Evolutionary conservation across 116 monocot species (phyloP).

Genomic region (Zostera marina): DNA sequence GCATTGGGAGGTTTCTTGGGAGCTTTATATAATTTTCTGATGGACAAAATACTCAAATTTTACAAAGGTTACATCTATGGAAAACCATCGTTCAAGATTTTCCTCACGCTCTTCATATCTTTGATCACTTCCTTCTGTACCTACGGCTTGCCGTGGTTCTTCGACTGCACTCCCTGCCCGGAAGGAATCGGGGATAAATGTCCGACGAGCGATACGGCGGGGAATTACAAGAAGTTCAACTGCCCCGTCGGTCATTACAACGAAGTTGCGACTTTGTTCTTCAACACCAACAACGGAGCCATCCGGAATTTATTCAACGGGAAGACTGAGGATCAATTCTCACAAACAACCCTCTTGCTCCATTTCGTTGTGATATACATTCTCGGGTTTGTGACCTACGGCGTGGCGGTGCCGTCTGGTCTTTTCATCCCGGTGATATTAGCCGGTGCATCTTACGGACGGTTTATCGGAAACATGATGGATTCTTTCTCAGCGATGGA

Average conservation of each 20-base stretch:
- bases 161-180: slow-evolving; percentile 58
- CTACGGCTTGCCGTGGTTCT: slow-evolving; percentile 74
- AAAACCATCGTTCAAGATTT: slow-evolving; percentile 62
- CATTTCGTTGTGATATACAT: slow-evolving; percentile 46
- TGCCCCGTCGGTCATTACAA: slow-evolving; percentile 71
- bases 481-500: slow-evolving; percentile 44
- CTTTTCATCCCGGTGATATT: slow-evolving; percentile 88
- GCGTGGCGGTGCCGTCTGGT: slow-evolving; percentile 73
- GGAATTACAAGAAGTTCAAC: slow-evolving; percentile 71
- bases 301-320: slow-evolving; percentile 68
- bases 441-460: slow-evolving; percentile 66
- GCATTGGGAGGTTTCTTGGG: slow-evolving; percentile 83
- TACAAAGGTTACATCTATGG: slow-evolving; percentile 66
- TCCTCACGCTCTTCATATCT: slow-evolving; percentile 48
- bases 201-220: slow-evolving; percentile 56
- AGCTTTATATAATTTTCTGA: slow-evolving; percentile 58
- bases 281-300: slow-evolving; percentile 81
- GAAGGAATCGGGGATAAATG: slow-evolving; percentile 31
- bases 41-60: slow-evolving; percentile 51
- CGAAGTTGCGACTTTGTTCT: slow-evolving; percentile 66
- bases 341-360: slow-evolving; percentile 37
- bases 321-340: slow-evolving; percentile 46
- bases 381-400: slow-evolving; percentile 73
- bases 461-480: slow-evolving; percentile 47
- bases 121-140: slow-evolving; percentile 63